Evolutionary conservation across 352 stramenopile species (phyloP).

Genomic region (Pythium apleroticum): DNA sequence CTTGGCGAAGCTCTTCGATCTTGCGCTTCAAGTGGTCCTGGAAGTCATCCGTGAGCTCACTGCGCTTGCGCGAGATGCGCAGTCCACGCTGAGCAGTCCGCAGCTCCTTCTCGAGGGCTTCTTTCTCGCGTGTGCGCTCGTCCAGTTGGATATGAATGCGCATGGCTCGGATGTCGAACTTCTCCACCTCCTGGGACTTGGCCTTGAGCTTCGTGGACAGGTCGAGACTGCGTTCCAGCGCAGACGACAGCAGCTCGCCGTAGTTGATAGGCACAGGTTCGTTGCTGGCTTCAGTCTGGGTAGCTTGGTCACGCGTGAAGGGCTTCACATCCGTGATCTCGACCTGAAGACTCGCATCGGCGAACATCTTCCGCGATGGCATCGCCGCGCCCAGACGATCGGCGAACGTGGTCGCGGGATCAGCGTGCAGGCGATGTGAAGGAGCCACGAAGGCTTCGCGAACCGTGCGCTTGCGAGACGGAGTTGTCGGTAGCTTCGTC

Average conservation of each 20-base stretch:
- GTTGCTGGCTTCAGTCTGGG: constrained; percentile 1
- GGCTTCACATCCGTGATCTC: constrained; percentile 10
- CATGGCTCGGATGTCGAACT: constrained; percentile 25
- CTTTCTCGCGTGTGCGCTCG: constrained; percentile 9
- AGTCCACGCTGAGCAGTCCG: constrained; percentile 10
- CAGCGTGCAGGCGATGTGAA: constrained; percentile 7
- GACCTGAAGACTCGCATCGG: not conserved
- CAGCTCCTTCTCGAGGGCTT: constrained; percentile 25
- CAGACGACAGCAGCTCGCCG: constrained; percentile 28
- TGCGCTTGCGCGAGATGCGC: constrained; percentile 16
- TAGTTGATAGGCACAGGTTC: not conserved
- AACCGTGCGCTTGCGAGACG: constrained; percentile 13
- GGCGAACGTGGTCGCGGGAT: not conserved
- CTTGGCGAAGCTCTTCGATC: constrained; percentile 9
- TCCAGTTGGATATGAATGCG: constrained; percentile 28
- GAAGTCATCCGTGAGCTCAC: constrained; percentile 19
- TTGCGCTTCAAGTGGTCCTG: constrained; percentile 21
- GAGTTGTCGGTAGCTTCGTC: not conserved
- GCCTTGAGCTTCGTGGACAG: constrained; percentile 37
- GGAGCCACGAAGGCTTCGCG: constrained; percentile 20
- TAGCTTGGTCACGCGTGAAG: constrained; percentile 15
- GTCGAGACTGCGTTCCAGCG: constrained; percentile 38
- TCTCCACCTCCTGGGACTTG: constrained; percentile 50
- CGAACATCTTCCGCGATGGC: not conserved
- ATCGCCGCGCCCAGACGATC: constrained; percentile 23